A percentile compares a stretch with the other conserved stretches of the same genome.
Conservation (phyloP, 352 stramenopile genomes). For the Phytophthora quininea region DNA sequence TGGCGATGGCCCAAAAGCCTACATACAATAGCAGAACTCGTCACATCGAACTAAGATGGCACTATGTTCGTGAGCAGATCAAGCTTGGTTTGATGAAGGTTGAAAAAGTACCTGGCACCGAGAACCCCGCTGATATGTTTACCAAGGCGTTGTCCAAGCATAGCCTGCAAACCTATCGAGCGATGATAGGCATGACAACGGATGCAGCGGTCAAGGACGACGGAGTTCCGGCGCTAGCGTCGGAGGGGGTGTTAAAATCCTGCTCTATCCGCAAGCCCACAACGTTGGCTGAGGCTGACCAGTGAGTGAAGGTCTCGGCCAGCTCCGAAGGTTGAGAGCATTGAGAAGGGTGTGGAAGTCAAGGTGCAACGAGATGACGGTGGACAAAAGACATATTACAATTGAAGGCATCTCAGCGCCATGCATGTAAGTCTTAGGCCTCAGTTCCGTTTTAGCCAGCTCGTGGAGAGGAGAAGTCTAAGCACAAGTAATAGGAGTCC, state of each 20-base stretch:
- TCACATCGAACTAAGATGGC: conserved; percentile 3
- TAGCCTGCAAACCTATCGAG: background rate
- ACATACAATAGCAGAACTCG: conserved; percentile 17
- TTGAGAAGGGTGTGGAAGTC: too few relatives aligned
- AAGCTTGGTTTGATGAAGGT: background rate
- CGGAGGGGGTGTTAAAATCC: background rate
- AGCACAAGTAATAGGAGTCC: too few relatives aligned
- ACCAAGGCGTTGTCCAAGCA: background rate
- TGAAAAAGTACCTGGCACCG: background rate
- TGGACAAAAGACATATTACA: too few relatives aligned
- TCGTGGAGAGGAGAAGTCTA: too few relatives aligned
- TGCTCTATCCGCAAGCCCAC: too few relatives aligned
- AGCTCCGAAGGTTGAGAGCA: too few relatives aligned
- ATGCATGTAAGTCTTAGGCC: too few relatives aligned
- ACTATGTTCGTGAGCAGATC: background rate
- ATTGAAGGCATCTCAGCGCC: too few relatives aligned
- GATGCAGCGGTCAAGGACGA: background rate
- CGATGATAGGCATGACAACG: background rate
- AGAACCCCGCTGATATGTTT: background rate
- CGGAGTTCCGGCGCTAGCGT: background rate
- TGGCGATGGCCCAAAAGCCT: conserved; percentile 3
- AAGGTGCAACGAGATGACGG: too few relatives aligned
- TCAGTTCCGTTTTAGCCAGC: too few relatives aligned
- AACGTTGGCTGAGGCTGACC: too few relatives aligned
- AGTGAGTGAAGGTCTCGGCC: too few relatives aligned